These are phyloP conservation scores for Geotrichum candidum DNA, from an alignment of 1,139 yeast species.

Conservation along the genomic window DNA sequence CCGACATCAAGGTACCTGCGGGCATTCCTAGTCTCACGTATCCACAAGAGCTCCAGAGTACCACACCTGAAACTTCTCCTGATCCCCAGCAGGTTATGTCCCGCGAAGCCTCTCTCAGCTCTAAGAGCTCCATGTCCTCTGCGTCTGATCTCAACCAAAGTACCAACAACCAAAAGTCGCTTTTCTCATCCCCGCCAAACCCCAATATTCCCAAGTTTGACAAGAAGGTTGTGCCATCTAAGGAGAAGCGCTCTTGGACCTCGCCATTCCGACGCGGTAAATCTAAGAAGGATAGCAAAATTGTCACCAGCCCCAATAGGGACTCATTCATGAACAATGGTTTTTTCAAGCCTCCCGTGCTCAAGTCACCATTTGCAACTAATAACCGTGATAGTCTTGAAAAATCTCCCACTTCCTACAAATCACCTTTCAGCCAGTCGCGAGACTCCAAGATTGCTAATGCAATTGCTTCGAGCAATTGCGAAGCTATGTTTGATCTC, in stretches of 20 bases:
- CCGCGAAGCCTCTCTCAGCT: slow-evolving; percentile 31
- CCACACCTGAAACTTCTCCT: slow-evolving; percentile 1
- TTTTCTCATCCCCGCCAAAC: background rate
- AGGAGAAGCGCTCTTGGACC: slow-evolving; percentile 34
- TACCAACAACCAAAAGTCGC: background rate
- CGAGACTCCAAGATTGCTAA: background rate
- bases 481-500: slow-evolving; percentile 31
- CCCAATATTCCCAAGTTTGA: background rate
- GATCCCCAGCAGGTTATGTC: slow-evolving; percentile 24
- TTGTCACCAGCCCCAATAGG: slow-evolving; percentile 22
- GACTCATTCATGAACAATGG: slow-evolving; percentile 12
- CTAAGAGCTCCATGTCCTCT: slow-evolving; percentile 23
- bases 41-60: background rate
- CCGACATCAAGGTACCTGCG: background rate
- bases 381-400: background rate
- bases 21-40: background rate
- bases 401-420: slow-evolving; percentile 1
- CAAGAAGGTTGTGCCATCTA: background rate
- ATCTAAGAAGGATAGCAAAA: slow-evolving; percentile 27
- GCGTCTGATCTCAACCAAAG: background rate
- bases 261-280: slow-evolving; percentile 36
- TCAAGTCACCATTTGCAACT: slow-evolving; percentile 2
- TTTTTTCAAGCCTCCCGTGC: slow-evolving; percentile 1
- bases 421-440: slow-evolving; percentile 3
- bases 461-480: background rate